Evolutionary conservation across 768 basidiomycete genomes (phyloP).

Genomic region (Suillus subluteus): DNA sequence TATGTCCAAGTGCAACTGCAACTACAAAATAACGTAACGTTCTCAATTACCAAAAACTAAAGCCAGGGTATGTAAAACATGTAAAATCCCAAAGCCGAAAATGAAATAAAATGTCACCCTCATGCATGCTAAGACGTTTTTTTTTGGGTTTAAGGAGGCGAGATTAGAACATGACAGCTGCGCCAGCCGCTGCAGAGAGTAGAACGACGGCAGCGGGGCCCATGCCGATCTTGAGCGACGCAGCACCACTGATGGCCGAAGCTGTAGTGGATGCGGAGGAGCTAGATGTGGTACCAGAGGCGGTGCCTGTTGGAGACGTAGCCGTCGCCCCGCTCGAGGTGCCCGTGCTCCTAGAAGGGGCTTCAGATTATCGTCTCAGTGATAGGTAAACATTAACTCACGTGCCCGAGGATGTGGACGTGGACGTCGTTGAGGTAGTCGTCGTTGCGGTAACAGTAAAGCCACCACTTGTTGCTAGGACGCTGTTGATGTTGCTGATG

Average conservation of each 20-base stretch:
- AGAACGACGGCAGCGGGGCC: conserved; percentile 40
- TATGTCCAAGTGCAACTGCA: conserved; percentile 22
- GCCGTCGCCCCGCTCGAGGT: background rate
- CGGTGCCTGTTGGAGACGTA: conserved; percentile 8
- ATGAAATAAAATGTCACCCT: conserved; percentile 3
- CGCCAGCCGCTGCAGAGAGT: conserved; percentile 54
- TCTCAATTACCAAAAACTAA: conserved; percentile 13
- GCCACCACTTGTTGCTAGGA: conserved; percentile 41
- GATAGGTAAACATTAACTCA: conserved; percentile 12
- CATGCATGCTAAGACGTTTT: background rate
- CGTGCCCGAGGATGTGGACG: conserved; percentile 18
- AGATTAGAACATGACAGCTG: conserved; percentile 47
- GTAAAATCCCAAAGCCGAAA: conserved; percentile 12
- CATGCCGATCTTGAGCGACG: conserved; percentile 36
- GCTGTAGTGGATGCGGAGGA: conserved; percentile 26
- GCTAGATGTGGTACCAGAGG: conserved; percentile 20
- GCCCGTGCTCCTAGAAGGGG: background rate
- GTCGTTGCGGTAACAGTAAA: conserved; percentile 46
- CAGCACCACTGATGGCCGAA: conserved; percentile 29
- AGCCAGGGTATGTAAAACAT: conserved; percentile 12
- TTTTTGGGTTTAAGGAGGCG: conserved; percentile 15
- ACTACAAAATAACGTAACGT: conserved; percentile 10
- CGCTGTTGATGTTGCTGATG: conserved; percentile 46
- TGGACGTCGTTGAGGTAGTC: conserved; percentile 19
- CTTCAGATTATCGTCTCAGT: background rate